Conservation (phyloP, 805 yeast species). For the Lachancea cidri region DNA sequence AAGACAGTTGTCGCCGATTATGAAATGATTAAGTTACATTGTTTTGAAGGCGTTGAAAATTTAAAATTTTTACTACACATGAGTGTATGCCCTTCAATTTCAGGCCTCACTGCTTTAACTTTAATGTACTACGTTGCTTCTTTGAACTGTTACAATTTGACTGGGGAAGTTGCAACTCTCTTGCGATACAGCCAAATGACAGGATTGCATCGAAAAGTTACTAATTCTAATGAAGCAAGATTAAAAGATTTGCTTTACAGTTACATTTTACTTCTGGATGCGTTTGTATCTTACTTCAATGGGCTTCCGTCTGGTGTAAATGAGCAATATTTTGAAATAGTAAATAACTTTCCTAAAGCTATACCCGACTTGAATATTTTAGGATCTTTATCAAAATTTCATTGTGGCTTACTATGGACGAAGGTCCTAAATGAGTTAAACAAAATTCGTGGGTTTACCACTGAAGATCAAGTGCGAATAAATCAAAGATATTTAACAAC, state of each 20-base stretch:
- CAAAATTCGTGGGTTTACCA: not conserved
- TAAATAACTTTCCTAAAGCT: not conserved
- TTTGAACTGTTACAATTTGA: not conserved
- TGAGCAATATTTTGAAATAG: not conserved
- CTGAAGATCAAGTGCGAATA: not conserved
- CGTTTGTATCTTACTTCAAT: not conserved
- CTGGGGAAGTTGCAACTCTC: not conserved
- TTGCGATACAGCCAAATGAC: not conserved
- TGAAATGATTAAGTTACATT: too few species aligned
- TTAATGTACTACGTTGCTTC: not conserved
- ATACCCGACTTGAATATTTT: not conserved
- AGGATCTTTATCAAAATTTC: not conserved
- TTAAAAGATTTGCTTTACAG: not conserved
- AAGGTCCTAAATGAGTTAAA: too few species aligned
- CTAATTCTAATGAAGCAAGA: not conserved
- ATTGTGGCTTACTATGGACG: not conserved
- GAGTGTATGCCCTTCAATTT: not conserved
- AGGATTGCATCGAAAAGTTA: not conserved
- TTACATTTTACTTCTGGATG: not conserved
- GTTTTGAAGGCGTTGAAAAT: not conserved
- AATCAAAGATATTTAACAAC: too few species aligned
- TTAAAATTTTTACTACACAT: not conserved
- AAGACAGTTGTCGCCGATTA: not conserved
- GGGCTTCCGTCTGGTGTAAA: not conserved
- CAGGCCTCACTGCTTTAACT: not conserved